These are phyloP conservation scores for Pulveroboletus sp. DNA, from an alignment of 768 basidiomycete species.

Conservation along the genomic window DNA sequence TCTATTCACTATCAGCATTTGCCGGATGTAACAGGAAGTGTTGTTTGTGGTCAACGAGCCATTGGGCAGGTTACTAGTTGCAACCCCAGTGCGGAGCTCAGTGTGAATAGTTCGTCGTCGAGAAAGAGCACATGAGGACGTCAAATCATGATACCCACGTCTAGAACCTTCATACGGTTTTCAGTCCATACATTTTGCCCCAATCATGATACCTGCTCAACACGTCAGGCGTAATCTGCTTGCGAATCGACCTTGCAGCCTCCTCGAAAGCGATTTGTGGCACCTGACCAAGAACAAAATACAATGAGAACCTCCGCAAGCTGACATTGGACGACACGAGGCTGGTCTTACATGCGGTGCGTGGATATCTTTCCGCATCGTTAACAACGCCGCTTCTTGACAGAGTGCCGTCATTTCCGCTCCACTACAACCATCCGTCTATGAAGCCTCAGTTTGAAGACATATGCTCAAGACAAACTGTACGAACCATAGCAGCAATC, in stretches of 20 bases:
- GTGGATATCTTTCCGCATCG: conserved; percentile 85
- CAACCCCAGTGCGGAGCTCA: no score
- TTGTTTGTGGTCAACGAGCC: no score
- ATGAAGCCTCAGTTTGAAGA: conserved; percentile 5
- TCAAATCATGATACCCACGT: background rate
- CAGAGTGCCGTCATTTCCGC: conserved; percentile 90
- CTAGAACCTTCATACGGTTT: conserved; percentile 4
- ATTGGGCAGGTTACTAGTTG: no score
- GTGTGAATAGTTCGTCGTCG: no score
- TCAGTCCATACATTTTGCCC: conserved; percentile 39
- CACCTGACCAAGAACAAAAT: conserved; percentile 45
- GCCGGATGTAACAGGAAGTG: no score
- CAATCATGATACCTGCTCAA: conserved; percentile 69
- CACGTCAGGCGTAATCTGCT: conserved; percentile 81
- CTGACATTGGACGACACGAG: background rate
- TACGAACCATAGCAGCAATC: conserved; percentile 63
- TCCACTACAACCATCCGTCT: conserved; percentile 96
- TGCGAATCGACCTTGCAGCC: conserved; percentile 68
- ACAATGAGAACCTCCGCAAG: background rate
- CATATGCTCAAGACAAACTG: background rate
- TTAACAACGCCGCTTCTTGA: conserved; percentile 90
- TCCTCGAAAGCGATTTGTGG: conserved; percentile 63
- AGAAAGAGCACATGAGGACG: no score
- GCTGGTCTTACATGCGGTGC: conserved; percentile 60
- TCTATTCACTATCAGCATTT: background rate